Conservation (phyloP, 768 basidiomycete species). For the Cubamyces lactineus region DNA sequence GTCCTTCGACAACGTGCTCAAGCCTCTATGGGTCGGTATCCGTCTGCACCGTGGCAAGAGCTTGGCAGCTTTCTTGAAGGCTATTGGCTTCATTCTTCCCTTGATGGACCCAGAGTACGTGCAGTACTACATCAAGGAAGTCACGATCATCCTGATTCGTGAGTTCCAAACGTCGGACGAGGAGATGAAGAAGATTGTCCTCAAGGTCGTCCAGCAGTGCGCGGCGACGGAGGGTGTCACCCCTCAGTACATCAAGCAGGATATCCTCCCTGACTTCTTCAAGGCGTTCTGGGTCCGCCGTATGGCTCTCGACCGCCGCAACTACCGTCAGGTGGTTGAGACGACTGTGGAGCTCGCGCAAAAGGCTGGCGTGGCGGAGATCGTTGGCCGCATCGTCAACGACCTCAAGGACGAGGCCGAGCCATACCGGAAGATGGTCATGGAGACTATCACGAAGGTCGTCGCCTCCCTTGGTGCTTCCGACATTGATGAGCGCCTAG, state of each 20-base stretch:
- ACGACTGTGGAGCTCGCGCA: conserved; percentile 98
- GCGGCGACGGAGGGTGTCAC: conserved; percentile 98
- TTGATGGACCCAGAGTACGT: conserved; percentile 99
- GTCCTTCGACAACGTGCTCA: conserved; percentile 96
- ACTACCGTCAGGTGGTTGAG: conserved; percentile 97
- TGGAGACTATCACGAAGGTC: conserved; percentile 99
- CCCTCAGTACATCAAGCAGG: conserved; percentile 92
- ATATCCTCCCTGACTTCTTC: conserved; percentile 99
- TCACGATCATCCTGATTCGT: conserved; percentile 94
- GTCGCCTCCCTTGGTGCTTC: conserved; percentile 93
- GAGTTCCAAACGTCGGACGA: conserved; percentile 99
- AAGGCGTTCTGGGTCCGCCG: conserved; percentile 98
- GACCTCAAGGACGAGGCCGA: conserved; percentile 91
- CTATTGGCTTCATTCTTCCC: conserved; percentile 99
- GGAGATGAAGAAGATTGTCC: conserved; percentile 99
- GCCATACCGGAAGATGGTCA: conserved; percentile 98
- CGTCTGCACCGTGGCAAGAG: conserved; percentile 95
- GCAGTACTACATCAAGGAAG: conserved; percentile 98
- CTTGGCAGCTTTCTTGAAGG: conserved; percentile 93
- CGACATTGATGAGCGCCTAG: conserved; percentile 94
- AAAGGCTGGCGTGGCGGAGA: conserved; percentile 95
- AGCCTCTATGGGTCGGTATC: conserved; percentile 93
- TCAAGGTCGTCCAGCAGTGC: conserved; percentile 99
- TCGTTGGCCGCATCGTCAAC: conserved; percentile 85
- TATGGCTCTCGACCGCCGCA: conserved; percentile 96